Evolutionary conservation across 2,329 filamentous ascomycete species (phyloP).

Genomic region (Dactylonectria estremocensis): DNA sequence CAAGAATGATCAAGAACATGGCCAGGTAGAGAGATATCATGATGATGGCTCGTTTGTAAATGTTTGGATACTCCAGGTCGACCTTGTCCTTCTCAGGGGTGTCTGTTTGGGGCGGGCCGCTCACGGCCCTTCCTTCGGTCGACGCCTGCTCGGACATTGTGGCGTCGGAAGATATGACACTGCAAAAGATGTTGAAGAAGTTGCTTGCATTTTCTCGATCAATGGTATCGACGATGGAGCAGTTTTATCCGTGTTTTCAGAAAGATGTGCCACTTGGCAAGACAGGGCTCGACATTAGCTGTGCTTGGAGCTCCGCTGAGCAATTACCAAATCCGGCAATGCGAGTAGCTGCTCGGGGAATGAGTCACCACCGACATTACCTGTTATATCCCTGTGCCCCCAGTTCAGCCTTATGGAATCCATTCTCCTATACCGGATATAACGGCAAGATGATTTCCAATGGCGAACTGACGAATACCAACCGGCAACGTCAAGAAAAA

Average conservation of each 20-base stretch:
- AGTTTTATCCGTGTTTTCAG: neutral
- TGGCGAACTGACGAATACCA: too few species aligned
- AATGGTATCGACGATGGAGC: neutral
- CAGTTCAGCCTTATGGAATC: too few species aligned
- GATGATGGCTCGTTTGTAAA: constrained; percentile 49
- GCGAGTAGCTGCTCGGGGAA: neutral
- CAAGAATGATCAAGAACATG: constrained; percentile 59
- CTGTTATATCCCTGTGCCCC: too few species aligned
- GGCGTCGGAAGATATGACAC: neutral
- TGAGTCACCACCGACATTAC: neutral
- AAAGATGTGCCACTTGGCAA: neutral
- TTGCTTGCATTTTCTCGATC: neutral
- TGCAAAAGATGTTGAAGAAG: neutral
- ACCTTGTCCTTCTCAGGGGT: neutral
- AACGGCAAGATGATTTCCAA: too few species aligned
- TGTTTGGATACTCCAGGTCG: constrained; percentile 37
- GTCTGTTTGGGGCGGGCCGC: neutral
- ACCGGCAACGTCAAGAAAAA: too few species aligned
- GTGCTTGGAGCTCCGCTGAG: neutral
- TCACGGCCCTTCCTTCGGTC: constrained; percentile 10
- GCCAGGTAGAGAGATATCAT: constrained; percentile 55
- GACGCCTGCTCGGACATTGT: neutral
- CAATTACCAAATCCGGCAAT: neutral
- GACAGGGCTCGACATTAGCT: neutral
- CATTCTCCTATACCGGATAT: too few species aligned